Evolutionary conservation across 805 yeast species (phyloP).

Genomic region (Lipomyces kockii): DNA sequence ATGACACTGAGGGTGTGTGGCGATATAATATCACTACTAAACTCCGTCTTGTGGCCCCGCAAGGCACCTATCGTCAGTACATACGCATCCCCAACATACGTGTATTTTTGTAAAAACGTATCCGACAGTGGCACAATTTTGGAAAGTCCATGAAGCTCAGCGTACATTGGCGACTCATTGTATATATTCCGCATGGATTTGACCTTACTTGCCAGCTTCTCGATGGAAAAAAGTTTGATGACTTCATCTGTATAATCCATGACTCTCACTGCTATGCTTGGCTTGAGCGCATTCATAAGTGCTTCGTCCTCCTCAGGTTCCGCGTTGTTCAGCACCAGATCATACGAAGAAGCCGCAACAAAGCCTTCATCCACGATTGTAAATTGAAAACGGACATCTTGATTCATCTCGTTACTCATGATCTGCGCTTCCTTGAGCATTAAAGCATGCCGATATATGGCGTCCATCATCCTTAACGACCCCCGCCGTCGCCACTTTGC

Average conservation of each 20-base stretch:
- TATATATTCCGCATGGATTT: slow-evolving; percentile 26
- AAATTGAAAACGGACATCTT: slow-evolving; percentile 42
- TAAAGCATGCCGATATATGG: slow-evolving; percentile 25
- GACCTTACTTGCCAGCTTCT: slow-evolving; percentile 25
- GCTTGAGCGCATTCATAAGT: slow-evolving; percentile 19
- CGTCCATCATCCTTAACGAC: slow-evolving; percentile 27
- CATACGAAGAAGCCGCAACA: slow-evolving; percentile 30
- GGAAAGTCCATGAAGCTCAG: slow-evolving; percentile 10
- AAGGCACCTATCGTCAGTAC: slow-evolving; percentile 23
- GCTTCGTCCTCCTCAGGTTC: slow-evolving; percentile 33
- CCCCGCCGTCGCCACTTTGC: slow-evolving; percentile 20
- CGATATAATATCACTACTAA: slow-evolving; percentile 35
- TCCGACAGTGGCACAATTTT: slow-evolving; percentile 15
- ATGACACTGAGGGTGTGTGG: slow-evolving; percentile 37
- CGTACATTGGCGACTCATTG: slow-evolving; percentile 27
- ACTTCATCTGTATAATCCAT: slow-evolving; percentile 29
- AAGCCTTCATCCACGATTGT: slow-evolving; percentile 30
- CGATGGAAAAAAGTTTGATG: slow-evolving; percentile 33
- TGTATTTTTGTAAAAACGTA: slow-evolving; percentile 11
- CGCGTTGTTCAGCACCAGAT: slow-evolving; percentile 26
- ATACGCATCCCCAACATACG: slow-evolving; percentile 31
- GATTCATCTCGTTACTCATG: slow-evolving; percentile 45
- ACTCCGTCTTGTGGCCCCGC: slow-evolving; percentile 14
- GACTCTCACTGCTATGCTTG: slow-evolving; percentile 38
- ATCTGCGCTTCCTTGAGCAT: slow-evolving; percentile 43